Base-by-base conservation (phyloP, 176 grass and related monocot species). In the Typha latifolia region DNA sequence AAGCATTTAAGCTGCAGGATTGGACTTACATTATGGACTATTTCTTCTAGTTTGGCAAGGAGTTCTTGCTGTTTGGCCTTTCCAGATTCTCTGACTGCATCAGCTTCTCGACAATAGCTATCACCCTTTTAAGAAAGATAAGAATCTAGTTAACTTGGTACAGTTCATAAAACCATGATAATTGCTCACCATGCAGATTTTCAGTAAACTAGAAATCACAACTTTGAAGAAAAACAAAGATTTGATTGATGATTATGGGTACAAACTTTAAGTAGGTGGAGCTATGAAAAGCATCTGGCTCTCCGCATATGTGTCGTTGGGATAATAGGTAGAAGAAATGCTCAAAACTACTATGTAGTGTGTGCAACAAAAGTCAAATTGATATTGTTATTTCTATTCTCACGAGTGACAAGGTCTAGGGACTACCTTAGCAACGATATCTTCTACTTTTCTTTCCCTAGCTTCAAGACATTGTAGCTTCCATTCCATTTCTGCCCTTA, bases 401-500 rank as follows among this genome's bases (percentile, higher is more conserved):
- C 20, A 64, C 4, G 14, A 65, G 31, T 43, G 8, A 10, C 37
- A 10, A 43, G 6, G 24, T 16, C 14, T 34, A 32, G 31, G 29
- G 23, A 34, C 23, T 63, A 96, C 87, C 92, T 86, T 81, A 24
- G 62, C 24, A 73, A 91, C 49, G 19, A 22, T 79, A 55, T 47
- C 74, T 69, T 86, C 82, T 3, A 74, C 63, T 69, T 88, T 80
- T 47, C 4, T 88, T 73, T 91, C 66, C 32, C 77, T 83, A 18
- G 78, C 71, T 63, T 77, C 71, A 56, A 88, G 68, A 51, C 47
- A 64, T 26, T 89, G 81, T 12, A 80, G 49, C 61, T 96, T 85
- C 47, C 49, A 57, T 71, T 96, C 87, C 62, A 66, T 71, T 82
- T 96, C 87, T 22, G 82, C 74, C 67, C 63, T 81, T 47, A 88